Percentiles rank a stretch among this genome's conserved stretches.
These are phyloP conservation scores for Nannochloris sp. DNA, from an alignment of 139 green algal species.

Conservation along the genomic window DNA sequence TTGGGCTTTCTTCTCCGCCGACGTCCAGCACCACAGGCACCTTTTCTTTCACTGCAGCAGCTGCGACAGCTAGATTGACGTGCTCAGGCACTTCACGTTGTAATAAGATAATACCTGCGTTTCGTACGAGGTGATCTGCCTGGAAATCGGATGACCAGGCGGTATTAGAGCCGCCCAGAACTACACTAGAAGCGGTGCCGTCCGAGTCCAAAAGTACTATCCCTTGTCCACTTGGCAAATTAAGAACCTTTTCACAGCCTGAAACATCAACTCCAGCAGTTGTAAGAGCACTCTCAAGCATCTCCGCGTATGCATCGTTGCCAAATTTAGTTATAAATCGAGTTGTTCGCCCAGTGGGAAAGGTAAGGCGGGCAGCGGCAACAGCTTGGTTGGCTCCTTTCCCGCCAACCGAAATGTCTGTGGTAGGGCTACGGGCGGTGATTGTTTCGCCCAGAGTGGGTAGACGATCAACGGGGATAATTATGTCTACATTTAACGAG, in stretches of 20 bases:
- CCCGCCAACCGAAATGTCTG: slow-evolving; percentile 21
- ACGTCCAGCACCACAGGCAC: slow-evolving; percentile 45
- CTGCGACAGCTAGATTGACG: slow-evolving; percentile 52
- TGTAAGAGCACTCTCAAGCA: slow-evolving; percentile 31
- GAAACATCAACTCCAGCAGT: slow-evolving; percentile 37
- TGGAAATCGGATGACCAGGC: neutral
- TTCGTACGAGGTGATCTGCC: slow-evolving; percentile 2
- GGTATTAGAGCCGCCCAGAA: slow-evolving; percentile 59
- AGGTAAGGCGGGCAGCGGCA: slow-evolving; percentile 26
- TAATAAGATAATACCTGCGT: slow-evolving; percentile 49
- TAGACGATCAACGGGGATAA: slow-evolving; percentile 24
- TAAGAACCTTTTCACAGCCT: neutral
- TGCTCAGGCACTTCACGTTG: slow-evolving; percentile 66
- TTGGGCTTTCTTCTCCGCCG: slow-evolving; percentile 41
- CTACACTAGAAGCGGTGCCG: slow-evolving; percentile 50
- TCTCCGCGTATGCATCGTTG: slow-evolving; percentile 32
- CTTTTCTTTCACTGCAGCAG: slow-evolving; percentile 26
- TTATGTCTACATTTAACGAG: slow-evolving; percentile 40
- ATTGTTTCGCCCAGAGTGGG: slow-evolving; percentile 33
- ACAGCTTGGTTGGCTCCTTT: slow-evolving; percentile 67
- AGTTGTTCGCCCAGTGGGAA: neutral
- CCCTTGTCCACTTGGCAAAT: slow-evolving; percentile 39
- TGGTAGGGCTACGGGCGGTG: slow-evolving; percentile 2
- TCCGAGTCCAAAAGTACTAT: slow-evolving; percentile 60
- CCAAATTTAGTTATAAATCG: slow-evolving; percentile 47